phyloP scores from a whole-genome alignment of 2,329 filamentous ascomycete genomes.

The Aspergillus sp. region DNA sequence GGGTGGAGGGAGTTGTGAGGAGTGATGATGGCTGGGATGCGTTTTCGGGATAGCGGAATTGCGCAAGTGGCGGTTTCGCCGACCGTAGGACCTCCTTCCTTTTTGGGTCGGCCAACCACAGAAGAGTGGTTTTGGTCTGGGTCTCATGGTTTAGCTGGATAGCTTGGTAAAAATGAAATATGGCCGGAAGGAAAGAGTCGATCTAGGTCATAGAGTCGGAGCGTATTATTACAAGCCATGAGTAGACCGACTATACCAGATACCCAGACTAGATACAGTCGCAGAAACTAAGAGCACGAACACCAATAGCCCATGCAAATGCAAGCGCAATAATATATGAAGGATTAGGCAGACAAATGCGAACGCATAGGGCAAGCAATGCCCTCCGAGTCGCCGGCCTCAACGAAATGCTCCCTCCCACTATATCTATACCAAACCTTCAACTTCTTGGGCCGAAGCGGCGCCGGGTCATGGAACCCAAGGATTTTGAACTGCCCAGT shows the following conservation, averaged over 20 bases:
- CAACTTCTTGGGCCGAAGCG: slow-evolving; percentile 31
- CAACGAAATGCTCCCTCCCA: slow-evolving; percentile 29
- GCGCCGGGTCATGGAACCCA: slow-evolving; percentile 37
- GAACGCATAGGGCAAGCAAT: slow-evolving; percentile 31
- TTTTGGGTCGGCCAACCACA: background rate
- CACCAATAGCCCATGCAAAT: too few species aligned
- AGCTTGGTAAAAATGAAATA: background rate
- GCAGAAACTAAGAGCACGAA: too few species aligned
- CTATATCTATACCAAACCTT: slow-evolving; percentile 35
- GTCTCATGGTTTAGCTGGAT: too few species aligned
- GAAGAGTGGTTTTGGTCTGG: too few species aligned
- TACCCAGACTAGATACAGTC: too few species aligned
- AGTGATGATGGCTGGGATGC: slow-evolving; percentile 2
- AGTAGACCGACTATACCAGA: too few species aligned
- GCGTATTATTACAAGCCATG: too few species aligned
- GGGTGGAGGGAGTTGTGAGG: background rate
- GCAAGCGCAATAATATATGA: background rate
- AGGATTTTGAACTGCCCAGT: slow-evolving; percentile 29
- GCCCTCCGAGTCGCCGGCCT: slow-evolving; percentile 28
- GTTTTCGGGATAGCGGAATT: slow-evolving; percentile 11
- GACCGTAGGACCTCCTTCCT: slow-evolving; percentile 5
- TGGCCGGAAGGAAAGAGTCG: too few species aligned
- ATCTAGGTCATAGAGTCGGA: too few species aligned
- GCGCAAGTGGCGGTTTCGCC: slow-evolving; percentile 7
- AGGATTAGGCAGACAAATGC: slow-evolving; percentile 22